These are phyloP conservation scores for Pseudogymnoascus sp. DNA, from an alignment of 2,329 filamentous ascomycete species.

Conservation along the genomic window DNA sequence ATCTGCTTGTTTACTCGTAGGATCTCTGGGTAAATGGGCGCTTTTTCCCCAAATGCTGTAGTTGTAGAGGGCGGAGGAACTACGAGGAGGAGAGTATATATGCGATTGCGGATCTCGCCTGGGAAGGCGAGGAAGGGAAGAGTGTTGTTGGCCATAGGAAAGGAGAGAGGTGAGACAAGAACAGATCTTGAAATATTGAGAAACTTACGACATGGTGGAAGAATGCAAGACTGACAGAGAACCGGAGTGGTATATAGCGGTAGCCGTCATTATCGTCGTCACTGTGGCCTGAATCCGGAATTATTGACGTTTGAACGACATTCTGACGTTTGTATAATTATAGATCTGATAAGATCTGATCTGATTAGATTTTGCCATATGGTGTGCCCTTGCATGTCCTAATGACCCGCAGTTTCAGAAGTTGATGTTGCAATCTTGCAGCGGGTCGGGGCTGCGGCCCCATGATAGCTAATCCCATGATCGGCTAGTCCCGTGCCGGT, in stretches of 20 bases:
- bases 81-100: slow-evolving; percentile 33
- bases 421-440: neutral
- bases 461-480: neutral
- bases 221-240: neutral
- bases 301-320: neutral
- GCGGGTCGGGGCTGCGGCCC: neutral
- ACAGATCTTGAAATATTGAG: neutral
- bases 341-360: neutral
- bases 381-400: neutral
- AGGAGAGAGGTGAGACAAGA: neutral
- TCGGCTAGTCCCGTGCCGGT: neutral
- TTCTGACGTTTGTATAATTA: neutral
- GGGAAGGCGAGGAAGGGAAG: slow-evolving; percentile 36
- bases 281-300: neutral
- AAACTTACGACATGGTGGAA: neutral
- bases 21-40: slow-evolving; percentile 31
- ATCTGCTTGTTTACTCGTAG: slow-evolving; percentile 34
- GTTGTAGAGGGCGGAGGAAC: slow-evolving; percentile 17
- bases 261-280: slow-evolving; percentile 3
- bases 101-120: slow-evolving; percentile 52
- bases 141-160: neutral
- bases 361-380: neutral
- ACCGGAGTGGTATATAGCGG: neutral
- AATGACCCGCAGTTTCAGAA: neutral
- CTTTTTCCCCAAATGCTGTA: slow-evolving; percentile 14